A percentile compares a stretch with the other conserved stretches of the same genome.
Evolutionary conservation across 1,284 basidiomycete genomes (phyloP).

Genomic region (Schizophyllum commune): DNA sequence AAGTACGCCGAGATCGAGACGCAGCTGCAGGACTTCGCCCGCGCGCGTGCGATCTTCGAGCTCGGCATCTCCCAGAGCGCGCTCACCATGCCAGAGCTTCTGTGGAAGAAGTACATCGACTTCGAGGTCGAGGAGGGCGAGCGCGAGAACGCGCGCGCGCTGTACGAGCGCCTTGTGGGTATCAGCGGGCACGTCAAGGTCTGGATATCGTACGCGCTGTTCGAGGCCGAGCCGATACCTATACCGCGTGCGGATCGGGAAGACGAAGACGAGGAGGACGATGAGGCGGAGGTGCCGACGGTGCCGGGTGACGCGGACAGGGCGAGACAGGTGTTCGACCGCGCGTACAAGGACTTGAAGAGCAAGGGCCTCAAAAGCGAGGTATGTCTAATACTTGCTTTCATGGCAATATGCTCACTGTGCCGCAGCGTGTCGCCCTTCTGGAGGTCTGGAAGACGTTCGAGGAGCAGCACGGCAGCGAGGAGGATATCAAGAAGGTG

Average conservation of each 20-base stretch:
- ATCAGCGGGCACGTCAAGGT: constrained; percentile 94
- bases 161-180: constrained; percentile 87
- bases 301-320: constrained; percentile 61
- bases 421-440: constrained; percentile 64
- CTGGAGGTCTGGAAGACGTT: constrained; percentile 93
- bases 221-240: constrained; percentile 66
- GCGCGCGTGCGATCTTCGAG: constrained; percentile 94
- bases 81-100: constrained; percentile 96
- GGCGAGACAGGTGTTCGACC: constrained; percentile 76
- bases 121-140: constrained; percentile 95
- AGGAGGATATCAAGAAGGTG: constrained; percentile 68
- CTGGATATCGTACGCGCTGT: constrained; percentile 76
- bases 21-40: constrained; percentile 85
- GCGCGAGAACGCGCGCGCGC: constrained; percentile 71
- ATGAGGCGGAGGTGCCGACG: constrained; percentile 53
- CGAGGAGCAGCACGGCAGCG: constrained; percentile 71
- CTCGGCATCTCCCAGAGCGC: constrained; percentile 85
- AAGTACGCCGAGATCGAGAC: constrained; percentile 94
- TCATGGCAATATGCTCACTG: neutral
- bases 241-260: constrained; percentile 61
- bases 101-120: constrained; percentile 99
- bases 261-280: constrained; percentile 61
- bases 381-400: constrained; percentile 34
- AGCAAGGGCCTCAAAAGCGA: constrained; percentile 79
- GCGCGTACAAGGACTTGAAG: constrained; percentile 84